Evolutionary conservation across 768 basidiomycete genomes (phyloP).

Genomic region (Tephrocybe sp.): DNA sequence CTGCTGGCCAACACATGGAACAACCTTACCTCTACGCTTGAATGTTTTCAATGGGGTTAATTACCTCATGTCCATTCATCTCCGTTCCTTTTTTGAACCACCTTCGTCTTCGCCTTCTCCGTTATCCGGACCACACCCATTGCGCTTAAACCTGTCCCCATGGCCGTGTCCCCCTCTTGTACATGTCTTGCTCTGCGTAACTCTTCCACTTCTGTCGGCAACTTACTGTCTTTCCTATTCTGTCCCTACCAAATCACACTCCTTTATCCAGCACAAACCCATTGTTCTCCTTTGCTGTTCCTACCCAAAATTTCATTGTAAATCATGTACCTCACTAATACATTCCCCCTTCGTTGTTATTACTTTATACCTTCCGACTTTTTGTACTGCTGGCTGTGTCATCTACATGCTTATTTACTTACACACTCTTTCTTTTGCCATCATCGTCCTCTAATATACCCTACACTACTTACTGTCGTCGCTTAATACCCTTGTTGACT

Average conservation of each 20-base stretch:
- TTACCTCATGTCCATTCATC: constrained; percentile 4
- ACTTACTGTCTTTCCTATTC: constrained; percentile 2
- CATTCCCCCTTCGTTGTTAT: background rate
- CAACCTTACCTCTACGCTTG: constrained; percentile 9
- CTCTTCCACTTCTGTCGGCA: background rate
- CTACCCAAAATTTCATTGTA: constrained; percentile 5
- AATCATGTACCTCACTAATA: constrained; percentile 20
- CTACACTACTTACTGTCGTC: constrained; percentile 9
- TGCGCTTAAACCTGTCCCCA: background rate
- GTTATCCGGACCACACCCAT: too few relatives aligned
- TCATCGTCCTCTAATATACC: constrained; percentile 15
- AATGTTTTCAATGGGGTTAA: background rate
- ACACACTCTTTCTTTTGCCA: constrained; percentile 9
- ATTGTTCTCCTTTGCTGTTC: background rate
- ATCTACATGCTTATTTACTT: constrained; percentile 12
- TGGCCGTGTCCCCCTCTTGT: background rate
- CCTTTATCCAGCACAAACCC: background rate
- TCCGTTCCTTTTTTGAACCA: constrained; percentile 8
- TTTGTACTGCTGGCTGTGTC: constrained; percentile 2
- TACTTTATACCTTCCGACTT: constrained; percentile 12
- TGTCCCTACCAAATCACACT: constrained; percentile 11
- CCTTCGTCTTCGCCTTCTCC: background rate
- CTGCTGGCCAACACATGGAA: constrained; percentile 6
- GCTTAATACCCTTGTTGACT: constrained; percentile 12
- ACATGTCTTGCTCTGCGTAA: constrained; percentile 4